Evolutionary conservation across 306 rosid species (phyloP).

Genomic region (Astragalus membranaceus): DNA sequence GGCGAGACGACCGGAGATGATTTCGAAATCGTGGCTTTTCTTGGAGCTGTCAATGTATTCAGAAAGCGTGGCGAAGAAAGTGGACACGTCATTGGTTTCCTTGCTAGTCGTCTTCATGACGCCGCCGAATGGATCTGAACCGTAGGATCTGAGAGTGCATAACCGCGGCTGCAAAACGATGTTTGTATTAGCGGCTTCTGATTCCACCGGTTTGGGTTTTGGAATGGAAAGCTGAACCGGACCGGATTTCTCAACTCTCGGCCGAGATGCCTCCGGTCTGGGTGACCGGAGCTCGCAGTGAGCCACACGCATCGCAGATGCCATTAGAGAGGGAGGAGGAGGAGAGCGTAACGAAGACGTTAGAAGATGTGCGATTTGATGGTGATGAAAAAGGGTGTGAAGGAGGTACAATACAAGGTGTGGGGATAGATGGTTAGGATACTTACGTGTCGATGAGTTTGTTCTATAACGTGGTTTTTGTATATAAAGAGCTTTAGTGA

Average conservation of each 20-base stretch:
- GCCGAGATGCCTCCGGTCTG: background rate
- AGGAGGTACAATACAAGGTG: background rate
- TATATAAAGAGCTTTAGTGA: background rate
- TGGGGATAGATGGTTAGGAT: background rate
- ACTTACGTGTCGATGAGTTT: background rate
- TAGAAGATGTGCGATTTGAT: background rate
- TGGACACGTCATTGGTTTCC: slow-evolving; percentile 34
- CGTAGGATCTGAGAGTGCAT: slow-evolving; percentile 79
- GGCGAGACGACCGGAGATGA: slow-evolving; percentile 90
- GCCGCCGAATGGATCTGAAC: slow-evolving; percentile 43
- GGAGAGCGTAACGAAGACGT: background rate
- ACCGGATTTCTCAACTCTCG: slow-evolving; percentile 19
- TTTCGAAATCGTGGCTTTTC: slow-evolving; percentile 87
- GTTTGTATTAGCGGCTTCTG: slow-evolving; percentile 34
- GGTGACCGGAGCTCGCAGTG: slow-evolving; percentile 34
- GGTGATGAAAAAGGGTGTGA: background rate
- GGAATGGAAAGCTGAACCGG: slow-evolving; percentile 42
- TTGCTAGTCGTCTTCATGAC: slow-evolving; percentile 36
- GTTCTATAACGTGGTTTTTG: background rate
- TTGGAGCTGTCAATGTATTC: slow-evolving; percentile 79
- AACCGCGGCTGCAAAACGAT: slow-evolving; percentile 77
- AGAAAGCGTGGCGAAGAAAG: slow-evolving; percentile 66
- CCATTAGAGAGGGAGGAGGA: slow-evolving; percentile 27
- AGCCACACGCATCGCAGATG: slow-evolving; percentile 32
- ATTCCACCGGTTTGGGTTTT: slow-evolving; percentile 28